A percentile compares a stretch with the other conserved stretches of the same genome.
phyloP scores from a whole-genome alignment of 2,329 filamentous ascomycete genomes.

The Fusarium buxicola region DNA sequence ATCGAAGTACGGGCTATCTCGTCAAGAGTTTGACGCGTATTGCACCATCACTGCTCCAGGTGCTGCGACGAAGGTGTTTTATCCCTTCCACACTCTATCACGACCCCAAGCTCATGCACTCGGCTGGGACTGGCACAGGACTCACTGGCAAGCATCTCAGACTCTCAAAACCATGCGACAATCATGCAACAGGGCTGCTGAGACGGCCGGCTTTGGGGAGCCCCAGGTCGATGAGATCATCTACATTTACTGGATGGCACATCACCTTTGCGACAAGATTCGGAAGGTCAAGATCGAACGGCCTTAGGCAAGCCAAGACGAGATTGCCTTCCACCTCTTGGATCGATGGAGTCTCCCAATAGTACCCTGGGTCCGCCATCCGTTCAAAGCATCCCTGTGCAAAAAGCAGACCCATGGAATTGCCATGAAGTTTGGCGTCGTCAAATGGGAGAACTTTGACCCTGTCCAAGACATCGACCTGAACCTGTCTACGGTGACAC shows the following conservation, averaged over 20 bases:
- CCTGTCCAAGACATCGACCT: background rate
- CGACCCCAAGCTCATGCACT: background rate
- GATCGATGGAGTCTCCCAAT: background rate
- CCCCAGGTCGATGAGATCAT: background rate
- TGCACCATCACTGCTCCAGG: background rate
- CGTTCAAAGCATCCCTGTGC: conserved; percentile 1
- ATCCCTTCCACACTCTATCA: background rate
- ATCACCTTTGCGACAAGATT: background rate
- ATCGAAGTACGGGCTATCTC: background rate
- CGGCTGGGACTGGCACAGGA: background rate
- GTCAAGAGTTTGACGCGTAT: background rate
- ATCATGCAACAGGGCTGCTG: background rate
- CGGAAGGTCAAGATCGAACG: background rate
- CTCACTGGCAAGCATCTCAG: background rate
- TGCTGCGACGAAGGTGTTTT: background rate
- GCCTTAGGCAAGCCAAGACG: background rate
- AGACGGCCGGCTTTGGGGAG: background rate
- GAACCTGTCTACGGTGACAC: background rate
- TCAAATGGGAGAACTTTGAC: background rate
- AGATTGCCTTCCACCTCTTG: background rate
- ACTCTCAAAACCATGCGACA: background rate
- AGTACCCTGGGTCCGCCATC: background rate
- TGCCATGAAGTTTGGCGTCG: background rate
- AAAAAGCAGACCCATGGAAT: background rate
- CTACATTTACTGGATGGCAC: background rate